phyloP scores from a whole-genome alignment of 345 rosid genomes.

The Melastoma malabathricum region DNA sequence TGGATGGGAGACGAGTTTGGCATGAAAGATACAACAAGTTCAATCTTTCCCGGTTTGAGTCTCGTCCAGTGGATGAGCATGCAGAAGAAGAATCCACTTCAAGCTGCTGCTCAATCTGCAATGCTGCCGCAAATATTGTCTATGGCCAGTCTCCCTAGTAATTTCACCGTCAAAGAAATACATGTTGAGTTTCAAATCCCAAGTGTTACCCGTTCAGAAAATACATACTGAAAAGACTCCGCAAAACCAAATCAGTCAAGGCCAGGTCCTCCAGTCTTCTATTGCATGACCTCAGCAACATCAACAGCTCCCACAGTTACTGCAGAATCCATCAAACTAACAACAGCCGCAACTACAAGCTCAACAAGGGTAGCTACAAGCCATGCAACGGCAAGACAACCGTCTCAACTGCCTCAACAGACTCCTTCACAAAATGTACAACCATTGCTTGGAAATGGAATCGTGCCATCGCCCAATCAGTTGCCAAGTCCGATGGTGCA shows the following conservation, averaged over 20 bases:
- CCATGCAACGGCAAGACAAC: slow-evolving; percentile 13
- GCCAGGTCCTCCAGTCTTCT: too few relatives aligned
- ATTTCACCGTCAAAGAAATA: slow-evolving; percentile 48
- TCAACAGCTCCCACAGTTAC: slow-evolving; percentile 31
- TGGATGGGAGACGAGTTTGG: too few relatives aligned
- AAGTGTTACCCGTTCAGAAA: slow-evolving; percentile 29
- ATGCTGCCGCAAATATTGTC: slow-evolving; percentile 52
- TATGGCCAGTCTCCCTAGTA: slow-evolving; percentile 41
- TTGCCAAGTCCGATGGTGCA: slow-evolving; percentile 28
- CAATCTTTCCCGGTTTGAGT: too few relatives aligned
- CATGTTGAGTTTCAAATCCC: slow-evolving; percentile 69
- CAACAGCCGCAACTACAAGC: slow-evolving; percentile 31
- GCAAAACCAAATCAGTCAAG: too few relatives aligned
- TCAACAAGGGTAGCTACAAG: slow-evolving; percentile 17
- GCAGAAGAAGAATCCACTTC: too few relatives aligned
- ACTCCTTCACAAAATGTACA: slow-evolving; percentile 29
- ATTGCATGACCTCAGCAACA: slow-evolving; percentile 62
- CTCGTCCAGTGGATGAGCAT: too few relatives aligned
- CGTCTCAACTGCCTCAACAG: slow-evolving; percentile 9
- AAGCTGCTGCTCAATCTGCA: too few relatives aligned
- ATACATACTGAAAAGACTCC: too few relatives aligned
- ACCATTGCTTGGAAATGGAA: slow-evolving; percentile 28
- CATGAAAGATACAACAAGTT: too few relatives aligned
- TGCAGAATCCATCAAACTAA: slow-evolving; percentile 13
- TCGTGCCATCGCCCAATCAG: slow-evolving; percentile 33